phyloP scores from a whole-genome alignment of 148 eudicot species.

The Dianthus caryophyllus region DNA sequence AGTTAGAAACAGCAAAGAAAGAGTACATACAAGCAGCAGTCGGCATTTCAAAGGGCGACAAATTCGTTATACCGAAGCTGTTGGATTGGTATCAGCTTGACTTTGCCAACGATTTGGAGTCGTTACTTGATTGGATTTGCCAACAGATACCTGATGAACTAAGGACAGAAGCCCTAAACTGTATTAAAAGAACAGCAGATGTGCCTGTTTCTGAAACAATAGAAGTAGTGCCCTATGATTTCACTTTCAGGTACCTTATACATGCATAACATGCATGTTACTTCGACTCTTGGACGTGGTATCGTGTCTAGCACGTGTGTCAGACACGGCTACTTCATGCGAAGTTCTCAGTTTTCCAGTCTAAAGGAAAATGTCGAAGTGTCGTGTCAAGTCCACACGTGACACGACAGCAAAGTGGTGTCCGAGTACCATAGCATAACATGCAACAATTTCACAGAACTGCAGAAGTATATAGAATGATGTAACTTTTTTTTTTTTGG shows the following conservation, averaged over 20 bases:
- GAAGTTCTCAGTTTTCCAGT: neutral
- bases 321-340: too few relatives aligned
- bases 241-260: conserved; percentile 84
- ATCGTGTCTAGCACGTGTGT: too few relatives aligned
- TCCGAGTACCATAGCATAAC: too few relatives aligned
- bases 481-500: neutral
- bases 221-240: conserved; percentile 64
- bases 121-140: conserved; percentile 85
- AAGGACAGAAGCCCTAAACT: conserved; percentile 39
- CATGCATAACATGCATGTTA: conserved; percentile 23
- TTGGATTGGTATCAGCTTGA: conserved; percentile 83
- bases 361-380: too few relatives aligned
- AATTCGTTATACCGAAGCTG: conserved; percentile 67
- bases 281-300: too few relatives aligned
- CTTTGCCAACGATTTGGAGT: conserved; percentile 74
- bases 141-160: conserved; percentile 69
- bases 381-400: too few relatives aligned
- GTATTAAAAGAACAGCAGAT: conserved; percentile 39
- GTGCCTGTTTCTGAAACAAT: conserved; percentile 43
- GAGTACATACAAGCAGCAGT: conserved; percentile 81
- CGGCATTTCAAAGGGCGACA: conserved; percentile 43
- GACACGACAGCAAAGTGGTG: too few relatives aligned
- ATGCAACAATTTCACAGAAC: conserved; percentile 16
- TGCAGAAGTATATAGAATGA: conserved; percentile 22
- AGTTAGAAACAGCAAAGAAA: conserved; percentile 73